phyloP scores from a whole-genome alignment of 345 rosid species.

The Garcia nutans region DNA sequence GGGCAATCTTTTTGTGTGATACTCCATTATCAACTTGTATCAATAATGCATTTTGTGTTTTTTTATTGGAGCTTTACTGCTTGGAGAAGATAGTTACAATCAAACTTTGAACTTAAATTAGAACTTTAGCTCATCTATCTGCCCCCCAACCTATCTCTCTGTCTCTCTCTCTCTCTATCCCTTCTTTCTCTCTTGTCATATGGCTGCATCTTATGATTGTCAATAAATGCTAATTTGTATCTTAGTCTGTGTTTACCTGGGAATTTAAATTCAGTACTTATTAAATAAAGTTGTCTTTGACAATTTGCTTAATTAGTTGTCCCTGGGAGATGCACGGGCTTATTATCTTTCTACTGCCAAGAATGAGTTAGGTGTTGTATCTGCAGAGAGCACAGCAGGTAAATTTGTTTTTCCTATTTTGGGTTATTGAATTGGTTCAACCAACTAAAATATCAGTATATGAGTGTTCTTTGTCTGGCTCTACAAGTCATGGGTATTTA shows the following conservation, averaged over 20 bases:
- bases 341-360: constrained; percentile 87
- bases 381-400: constrained; percentile 90
- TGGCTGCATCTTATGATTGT: background rate
- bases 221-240: background rate
- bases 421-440: background rate
- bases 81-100: no score
- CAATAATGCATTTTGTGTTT: background rate
- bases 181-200: background rate
- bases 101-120: background rate
- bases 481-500: background rate
- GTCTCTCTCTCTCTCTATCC: background rate
- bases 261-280: background rate
- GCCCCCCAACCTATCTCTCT: no score
- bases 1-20: background rate
- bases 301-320: constrained; percentile 44
- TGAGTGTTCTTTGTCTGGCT: background rate
- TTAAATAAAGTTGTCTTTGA: constrained; percentile 21
- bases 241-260: background rate
- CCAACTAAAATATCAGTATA: background rate
- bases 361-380: constrained; percentile 90
- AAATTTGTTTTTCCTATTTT: constrained; percentile 15
- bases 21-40: background rate
- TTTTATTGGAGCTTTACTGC: no score
- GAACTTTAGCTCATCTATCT: background rate
- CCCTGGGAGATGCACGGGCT: constrained; percentile 95